Conservation (phyloP, 2,329 filamentous ascomycete genomes). For the Cladosporium sp. region DNA sequence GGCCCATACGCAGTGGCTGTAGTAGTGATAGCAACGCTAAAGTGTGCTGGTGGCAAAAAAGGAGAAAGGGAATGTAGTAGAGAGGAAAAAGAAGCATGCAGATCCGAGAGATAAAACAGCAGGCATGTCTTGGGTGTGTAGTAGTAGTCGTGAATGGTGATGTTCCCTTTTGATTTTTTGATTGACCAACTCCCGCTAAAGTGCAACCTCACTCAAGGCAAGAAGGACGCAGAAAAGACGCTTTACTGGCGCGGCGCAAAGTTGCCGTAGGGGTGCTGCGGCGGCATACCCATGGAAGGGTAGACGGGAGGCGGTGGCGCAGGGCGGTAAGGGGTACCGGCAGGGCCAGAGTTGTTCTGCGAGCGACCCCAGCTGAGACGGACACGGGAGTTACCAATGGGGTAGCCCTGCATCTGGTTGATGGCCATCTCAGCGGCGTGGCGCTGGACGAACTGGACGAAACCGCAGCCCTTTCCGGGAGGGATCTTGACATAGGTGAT, state of each 20-base stretch:
- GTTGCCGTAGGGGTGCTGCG: constrained; percentile 59
- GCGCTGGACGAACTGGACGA: constrained; percentile 98
- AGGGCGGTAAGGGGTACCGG: constrained; percentile 93
- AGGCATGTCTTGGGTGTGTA: constrained; percentile 14
- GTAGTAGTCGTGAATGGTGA: constrained; percentile 18
- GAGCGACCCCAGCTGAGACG: constrained; percentile 96
- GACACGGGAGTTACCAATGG: constrained; percentile 96
- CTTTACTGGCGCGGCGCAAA: constrained; percentile 62
- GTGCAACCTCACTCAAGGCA: constrained; percentile 37
- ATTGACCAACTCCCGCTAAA: constrained; percentile 38
- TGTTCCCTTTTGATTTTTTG: constrained; percentile 16
- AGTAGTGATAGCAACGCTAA: constrained; percentile 12
- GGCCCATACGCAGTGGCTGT: constrained; percentile 3
- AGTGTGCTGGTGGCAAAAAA: constrained; percentile 11
- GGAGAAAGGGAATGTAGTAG: constrained; percentile 8
- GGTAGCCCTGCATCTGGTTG: constrained; percentile 99
- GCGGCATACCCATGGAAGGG: constrained; percentile 62
- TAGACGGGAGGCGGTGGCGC: constrained; percentile 77
- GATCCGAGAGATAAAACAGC: constrained; percentile 10
- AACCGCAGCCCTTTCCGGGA: constrained; percentile 96
- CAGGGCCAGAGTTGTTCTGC: constrained; percentile 96
- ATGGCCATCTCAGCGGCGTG: constrained; percentile 99
- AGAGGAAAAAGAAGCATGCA: constrained; percentile 11
- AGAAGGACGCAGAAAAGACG: constrained; percentile 30
- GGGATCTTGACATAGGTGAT: constrained; percentile 99